These are phyloP conservation scores for Diaporthe nobilis DNA, from an alignment of 2,329 filamentous ascomycete species.

Conservation along the genomic window DNA sequence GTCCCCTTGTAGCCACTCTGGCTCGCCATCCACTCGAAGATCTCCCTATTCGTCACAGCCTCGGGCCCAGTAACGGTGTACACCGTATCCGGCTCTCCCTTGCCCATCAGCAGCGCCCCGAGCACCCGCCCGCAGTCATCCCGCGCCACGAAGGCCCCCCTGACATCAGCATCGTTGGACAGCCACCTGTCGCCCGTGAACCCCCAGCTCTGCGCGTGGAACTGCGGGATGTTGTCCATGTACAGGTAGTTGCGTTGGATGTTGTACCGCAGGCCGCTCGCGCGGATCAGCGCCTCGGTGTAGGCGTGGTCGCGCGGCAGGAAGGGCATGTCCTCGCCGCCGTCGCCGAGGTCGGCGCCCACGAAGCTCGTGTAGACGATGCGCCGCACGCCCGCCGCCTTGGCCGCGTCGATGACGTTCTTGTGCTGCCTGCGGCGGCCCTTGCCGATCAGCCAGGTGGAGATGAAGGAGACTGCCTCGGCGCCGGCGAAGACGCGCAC, in stretches of 20 bases:
- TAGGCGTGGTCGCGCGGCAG: slow-evolving; percentile 44
- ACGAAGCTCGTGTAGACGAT: slow-evolving; percentile 45
- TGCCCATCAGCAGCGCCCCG: slow-evolving; percentile 43
- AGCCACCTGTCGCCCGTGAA: slow-evolving; percentile 44
- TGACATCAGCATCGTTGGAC: slow-evolving; percentile 42
- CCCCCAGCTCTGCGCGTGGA: slow-evolving; percentile 42
- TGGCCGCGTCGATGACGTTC: slow-evolving; percentile 43
- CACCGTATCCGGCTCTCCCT: slow-evolving; percentile 37
- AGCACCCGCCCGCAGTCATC: slow-evolving; percentile 45
- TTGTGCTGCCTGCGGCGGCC: slow-evolving; percentile 42
- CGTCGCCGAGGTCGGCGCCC: slow-evolving; percentile 42
- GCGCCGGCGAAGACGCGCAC: slow-evolving; percentile 43
- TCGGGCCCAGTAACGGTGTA: slow-evolving; percentile 44
- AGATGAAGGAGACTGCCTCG: slow-evolving; percentile 45
- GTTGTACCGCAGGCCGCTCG: slow-evolving; percentile 43
- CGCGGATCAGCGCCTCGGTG: slow-evolving; percentile 43
- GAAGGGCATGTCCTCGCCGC: slow-evolving; percentile 41
- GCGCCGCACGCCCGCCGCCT: slow-evolving; percentile 41
- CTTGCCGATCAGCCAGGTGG: slow-evolving; percentile 43
- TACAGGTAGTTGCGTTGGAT: slow-evolving; percentile 46
- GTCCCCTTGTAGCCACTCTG: slow-evolving; percentile 43
- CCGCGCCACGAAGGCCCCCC: slow-evolving; percentile 43
- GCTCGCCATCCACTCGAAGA: slow-evolving; percentile 44
- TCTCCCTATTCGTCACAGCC: slow-evolving; percentile 42
- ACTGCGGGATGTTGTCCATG: slow-evolving; percentile 43